These are phyloP conservation scores for Cladosporium sp. DNA, from an alignment of 2,329 filamentous ascomycete genomes.

Conservation along the genomic window DNA sequence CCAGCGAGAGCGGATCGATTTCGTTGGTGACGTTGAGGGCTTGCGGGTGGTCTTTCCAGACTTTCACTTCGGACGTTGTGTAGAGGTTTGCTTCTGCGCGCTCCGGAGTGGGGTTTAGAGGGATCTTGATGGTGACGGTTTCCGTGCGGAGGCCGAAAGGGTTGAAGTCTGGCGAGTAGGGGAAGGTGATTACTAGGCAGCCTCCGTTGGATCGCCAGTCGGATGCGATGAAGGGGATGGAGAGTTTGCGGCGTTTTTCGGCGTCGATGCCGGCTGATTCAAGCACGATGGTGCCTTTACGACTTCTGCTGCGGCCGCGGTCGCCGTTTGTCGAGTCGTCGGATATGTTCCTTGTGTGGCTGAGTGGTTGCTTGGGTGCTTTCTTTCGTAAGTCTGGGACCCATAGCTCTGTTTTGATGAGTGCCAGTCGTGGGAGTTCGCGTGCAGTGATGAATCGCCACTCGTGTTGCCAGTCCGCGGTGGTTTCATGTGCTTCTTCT, in stretches of 20 bases:
- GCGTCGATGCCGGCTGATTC: constrained; percentile 8
- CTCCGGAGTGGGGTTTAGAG: constrained; percentile 56
- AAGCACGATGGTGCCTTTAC: constrained; percentile 4
- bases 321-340: not conserved
- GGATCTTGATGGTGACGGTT: constrained; percentile 59
- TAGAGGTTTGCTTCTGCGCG: constrained; percentile 60
- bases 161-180: constrained; percentile 39
- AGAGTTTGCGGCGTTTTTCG: constrained; percentile 1
- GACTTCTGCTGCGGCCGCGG: constrained; percentile 3
- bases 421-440: constrained; percentile 66
- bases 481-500: constrained; percentile 37
- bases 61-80: constrained; percentile 55
- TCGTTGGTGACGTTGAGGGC: constrained; percentile 44
- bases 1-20: constrained; percentile 52
- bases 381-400: constrained; percentile 51
- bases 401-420: constrained; percentile 65
- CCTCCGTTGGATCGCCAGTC: constrained; percentile 52
- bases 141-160: constrained; percentile 34
- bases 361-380: not conserved
- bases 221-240: not conserved
- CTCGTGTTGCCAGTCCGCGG: constrained; percentile 40
- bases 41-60: constrained; percentile 59
- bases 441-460: constrained; percentile 72
- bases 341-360: not conserved
- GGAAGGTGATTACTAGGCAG: constrained; percentile 65